Evolutionary conservation across 768 basidiomycete genomes (phyloP).

Genomic region (Boletales sp.): DNA sequence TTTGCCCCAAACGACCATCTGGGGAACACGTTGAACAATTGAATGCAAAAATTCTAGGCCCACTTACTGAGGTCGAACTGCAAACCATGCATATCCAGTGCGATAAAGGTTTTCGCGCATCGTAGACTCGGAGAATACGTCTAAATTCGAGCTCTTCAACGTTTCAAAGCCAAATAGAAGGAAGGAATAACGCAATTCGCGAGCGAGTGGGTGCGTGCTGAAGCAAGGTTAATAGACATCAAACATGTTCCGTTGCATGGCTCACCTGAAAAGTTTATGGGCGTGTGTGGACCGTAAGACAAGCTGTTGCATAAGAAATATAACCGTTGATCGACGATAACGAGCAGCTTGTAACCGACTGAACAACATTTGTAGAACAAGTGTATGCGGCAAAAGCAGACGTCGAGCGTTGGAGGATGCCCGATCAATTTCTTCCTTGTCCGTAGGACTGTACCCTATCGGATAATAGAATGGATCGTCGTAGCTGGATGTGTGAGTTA

Average conservation of each 20-base stretch:
- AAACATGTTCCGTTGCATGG: neutral
- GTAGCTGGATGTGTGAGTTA: slow-evolving; percentile 49
- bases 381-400: slow-evolving; percentile 75
- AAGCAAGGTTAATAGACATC: neutral
- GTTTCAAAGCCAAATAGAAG: slow-evolving; percentile 92
- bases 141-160: slow-evolving; percentile 82
- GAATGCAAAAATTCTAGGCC: neutral
- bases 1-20: slow-evolving; percentile 98
- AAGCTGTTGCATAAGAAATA: slow-evolving; percentile 82
- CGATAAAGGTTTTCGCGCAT: slow-evolving; percentile 74
- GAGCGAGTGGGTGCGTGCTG: slow-evolving; percentile 89
- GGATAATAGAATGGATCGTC: slow-evolving; percentile 85
- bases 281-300: slow-evolving; percentile 77
- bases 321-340: slow-evolving; percentile 79
- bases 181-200: slow-evolving; percentile 88
- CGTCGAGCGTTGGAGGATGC: slow-evolving; percentile 66
- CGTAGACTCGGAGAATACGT: slow-evolving; percentile 73
- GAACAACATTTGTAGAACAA: slow-evolving; percentile 83
- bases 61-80: slow-evolving; percentile 85
- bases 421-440: slow-evolving; percentile 79
- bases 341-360: slow-evolving; percentile 93
- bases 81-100: slow-evolving; percentile 89
- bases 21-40: neutral
- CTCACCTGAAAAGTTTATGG: slow-evolving; percentile 70
- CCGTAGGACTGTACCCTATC: slow-evolving; percentile 85